Evolutionary conservation across 2,329 filamentous ascomycete genomes (phyloP), one percentile per base, ranked within the genome.

Genomic region (Hypoxylon sp.): DNA sequence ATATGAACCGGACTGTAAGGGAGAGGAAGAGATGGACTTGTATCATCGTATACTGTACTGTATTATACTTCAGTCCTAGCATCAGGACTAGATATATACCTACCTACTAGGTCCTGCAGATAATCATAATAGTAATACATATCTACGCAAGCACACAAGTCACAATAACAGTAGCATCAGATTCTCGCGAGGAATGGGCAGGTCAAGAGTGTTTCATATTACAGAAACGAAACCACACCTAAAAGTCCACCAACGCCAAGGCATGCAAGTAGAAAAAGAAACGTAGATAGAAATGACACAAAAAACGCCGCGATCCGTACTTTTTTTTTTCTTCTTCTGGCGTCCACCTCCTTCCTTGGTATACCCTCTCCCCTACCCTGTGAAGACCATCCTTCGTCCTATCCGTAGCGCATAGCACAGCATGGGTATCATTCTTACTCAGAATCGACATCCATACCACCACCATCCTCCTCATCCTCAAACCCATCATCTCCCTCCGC

Each of bases 401-500:
- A n/a, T n/a, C n/a, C n/a, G n/a, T n/a, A n/a, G n/a, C n/a, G n/a
- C n/a, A n/a, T n/a, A n/a, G n/a, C n/a, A n/a, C n/a, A n/a, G n/a
- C n/a, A 17, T 30, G 8, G 13, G 40, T 12, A 23, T 30, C 17
- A 31, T 35, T 19, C 12, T 32, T 59, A 66, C 25, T 74, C 71
- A 37, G 60, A 72, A 62, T 76, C 73, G 62, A 73, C 69, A 50
- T 76, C 74, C 71, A 76, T 74, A n/a, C n/a, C n/a, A n/a, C n/a
- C n/a, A n/a, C n/a, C n/a, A n/a, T n/a, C n/a, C n/a, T n/a, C n/a
- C n/a, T n/a, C n/a, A n/a, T n/a, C n/a, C n/a, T n/a, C n/a, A n/a
- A n/a, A n/a, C n/a, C n/a, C n/a, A n/a, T n/a, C n/a, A n/a, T n/a
- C n/a, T 11, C 67, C 71, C 37, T 64, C 64, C 25, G 55, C 65